Conservation (phyloP, 1,139 yeast species). For the Saccharomyces uvarum region DNA sequence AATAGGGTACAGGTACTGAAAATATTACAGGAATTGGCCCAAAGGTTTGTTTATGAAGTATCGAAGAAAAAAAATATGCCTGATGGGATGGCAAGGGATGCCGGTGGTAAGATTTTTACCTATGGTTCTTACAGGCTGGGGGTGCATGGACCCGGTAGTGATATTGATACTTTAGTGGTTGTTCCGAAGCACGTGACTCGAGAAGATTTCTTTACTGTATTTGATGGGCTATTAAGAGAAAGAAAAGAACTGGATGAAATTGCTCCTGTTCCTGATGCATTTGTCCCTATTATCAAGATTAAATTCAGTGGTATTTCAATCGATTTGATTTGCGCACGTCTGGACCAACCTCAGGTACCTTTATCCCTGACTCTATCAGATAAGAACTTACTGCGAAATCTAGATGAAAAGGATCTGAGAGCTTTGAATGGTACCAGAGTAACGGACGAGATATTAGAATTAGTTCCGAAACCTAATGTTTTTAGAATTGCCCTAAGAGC, state of each 20-base stretch:
- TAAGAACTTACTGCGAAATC: conserved; percentile 71
- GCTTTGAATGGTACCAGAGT: conserved; percentile 94
- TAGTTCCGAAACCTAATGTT: conserved; percentile 89
- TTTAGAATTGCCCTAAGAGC: conserved; percentile 90
- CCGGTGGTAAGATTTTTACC: conserved; percentile 94
- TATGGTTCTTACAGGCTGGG: conserved; percentile 92
- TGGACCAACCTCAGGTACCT: conserved; percentile 80
- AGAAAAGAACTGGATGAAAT: conserved; percentile 83
- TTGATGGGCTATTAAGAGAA: conserved; percentile 55
- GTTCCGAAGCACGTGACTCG: conserved; percentile 94
- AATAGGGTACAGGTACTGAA: conserved; percentile 70
- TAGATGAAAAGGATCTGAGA: conserved; percentile 85
- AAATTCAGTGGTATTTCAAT: conserved; percentile 84
- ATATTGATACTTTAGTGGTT: conserved; percentile 90
- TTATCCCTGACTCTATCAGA: conserved; percentile 65
- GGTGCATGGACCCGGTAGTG: conserved; percentile 96
- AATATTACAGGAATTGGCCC: conserved; percentile 60
- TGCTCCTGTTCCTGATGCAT: conserved; percentile 91
- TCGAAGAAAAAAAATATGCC: conserved; percentile 81
- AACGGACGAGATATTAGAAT: conserved; percentile 80
- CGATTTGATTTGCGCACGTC: conserved; percentile 76
- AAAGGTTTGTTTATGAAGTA: conserved; percentile 76
- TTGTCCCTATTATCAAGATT: conserved; percentile 86
- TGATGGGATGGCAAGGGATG: conserved; percentile 94
- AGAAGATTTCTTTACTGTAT: conserved; percentile 78